These are phyloP conservation scores for Stemphylium beticola DNA, from an alignment of 2,329 filamentous ascomycete genomes.

Conservation along the genomic window DNA sequence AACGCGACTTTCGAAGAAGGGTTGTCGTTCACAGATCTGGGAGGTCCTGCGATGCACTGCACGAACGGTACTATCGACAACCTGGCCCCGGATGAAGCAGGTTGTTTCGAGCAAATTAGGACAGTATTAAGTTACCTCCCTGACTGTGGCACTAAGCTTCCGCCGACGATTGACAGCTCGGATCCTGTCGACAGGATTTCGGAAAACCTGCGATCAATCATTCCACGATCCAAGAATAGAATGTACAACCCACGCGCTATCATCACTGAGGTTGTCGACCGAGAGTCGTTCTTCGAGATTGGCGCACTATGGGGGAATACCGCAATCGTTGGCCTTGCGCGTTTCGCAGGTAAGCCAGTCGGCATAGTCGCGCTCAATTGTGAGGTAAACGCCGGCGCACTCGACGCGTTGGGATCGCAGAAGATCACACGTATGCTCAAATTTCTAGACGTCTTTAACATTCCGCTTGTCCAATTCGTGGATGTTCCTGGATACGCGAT, in stretches of 20 bases:
- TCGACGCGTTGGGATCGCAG: slow-evolving; percentile 66
- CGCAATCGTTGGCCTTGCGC: slow-evolving; percentile 65
- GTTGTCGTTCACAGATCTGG: slow-evolving; percentile 63
- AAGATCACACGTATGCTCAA: slow-evolving; percentile 67
- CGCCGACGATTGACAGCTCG: slow-evolving; percentile 55
- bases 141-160: slow-evolving; percentile 61
- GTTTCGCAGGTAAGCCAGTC: slow-evolving; percentile 63
- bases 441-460: slow-evolving; percentile 69
- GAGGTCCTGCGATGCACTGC: slow-evolving; percentile 67
- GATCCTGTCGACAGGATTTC: slow-evolving; percentile 61
- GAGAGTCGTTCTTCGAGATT: slow-evolving; percentile 67
- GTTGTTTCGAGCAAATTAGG: slow-evolving; percentile 66
- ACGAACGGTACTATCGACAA: slow-evolving; percentile 72
- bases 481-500: slow-evolving; percentile 68
- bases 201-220: slow-evolving; percentile 59
- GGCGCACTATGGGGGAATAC: slow-evolving; percentile 68
- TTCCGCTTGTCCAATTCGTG: slow-evolving; percentile 68
- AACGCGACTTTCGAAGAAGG: slow-evolving; percentile 70
- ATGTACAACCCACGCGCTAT: slow-evolving; percentile 67
- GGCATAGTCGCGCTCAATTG: slow-evolving; percentile 67
- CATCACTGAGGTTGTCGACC: slow-evolving; percentile 64
- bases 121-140: slow-evolving; percentile 65
- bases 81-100: slow-evolving; percentile 64
- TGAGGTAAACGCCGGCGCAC: slow-evolving; percentile 64
- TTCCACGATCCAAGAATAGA: slow-evolving; percentile 63